Percentiles rank a stretch among this genome's conserved stretches.
phyloP scores from a whole-genome alignment of 345 rosid genomes.

The Aquilaria malaccensis region DNA sequence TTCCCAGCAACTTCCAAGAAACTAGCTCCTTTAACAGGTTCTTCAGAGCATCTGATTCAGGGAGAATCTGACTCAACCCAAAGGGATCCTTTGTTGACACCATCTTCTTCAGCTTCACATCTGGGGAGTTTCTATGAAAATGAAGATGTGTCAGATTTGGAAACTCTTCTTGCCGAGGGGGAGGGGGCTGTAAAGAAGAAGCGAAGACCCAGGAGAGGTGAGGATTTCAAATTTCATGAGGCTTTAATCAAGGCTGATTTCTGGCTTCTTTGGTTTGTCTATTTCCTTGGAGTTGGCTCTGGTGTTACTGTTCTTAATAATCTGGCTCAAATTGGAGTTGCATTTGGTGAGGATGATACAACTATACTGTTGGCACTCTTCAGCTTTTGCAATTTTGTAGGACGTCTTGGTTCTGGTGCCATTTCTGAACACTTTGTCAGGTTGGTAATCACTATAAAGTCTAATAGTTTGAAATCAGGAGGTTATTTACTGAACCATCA shows the following conservation, averaged over 20 bases:
- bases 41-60: slow-evolving; percentile 46
- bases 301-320: slow-evolving; percentile 88
- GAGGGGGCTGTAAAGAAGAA: slow-evolving; percentile 66
- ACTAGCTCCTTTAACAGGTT: slow-evolving; percentile 31
- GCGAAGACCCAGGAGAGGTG: slow-evolving; percentile 59
- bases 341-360: slow-evolving; percentile 67
- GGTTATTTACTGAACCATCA: no score
- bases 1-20: slow-evolving; percentile 47
- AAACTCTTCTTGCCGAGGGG: slow-evolving; percentile 55
- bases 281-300: slow-evolving; percentile 87
- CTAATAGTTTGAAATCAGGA: neutral
- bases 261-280: slow-evolving; percentile 92
- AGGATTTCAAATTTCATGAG: slow-evolving; percentile 60
- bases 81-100: slow-evolving; percentile 49
- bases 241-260: slow-evolving; percentile 87
- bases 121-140: slow-evolving; percentile 54
- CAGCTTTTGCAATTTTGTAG: slow-evolving; percentile 80
- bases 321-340: slow-evolving; percentile 87
- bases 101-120: slow-evolving; percentile 63
- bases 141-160: slow-evolving; percentile 43
- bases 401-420: slow-evolving; percentile 83
- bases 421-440: slow-evolving; percentile 89
- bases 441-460: slow-evolving; percentile 23
- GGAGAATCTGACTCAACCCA: slow-evolving; percentile 35
- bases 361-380: slow-evolving; percentile 64